Percentiles rank a stretch among this genome's conserved stretches.
These are phyloP conservation scores for Stipa capillata DNA, from an alignment of 176 grass and related monocot species.

Conservation along the genomic window DNA sequence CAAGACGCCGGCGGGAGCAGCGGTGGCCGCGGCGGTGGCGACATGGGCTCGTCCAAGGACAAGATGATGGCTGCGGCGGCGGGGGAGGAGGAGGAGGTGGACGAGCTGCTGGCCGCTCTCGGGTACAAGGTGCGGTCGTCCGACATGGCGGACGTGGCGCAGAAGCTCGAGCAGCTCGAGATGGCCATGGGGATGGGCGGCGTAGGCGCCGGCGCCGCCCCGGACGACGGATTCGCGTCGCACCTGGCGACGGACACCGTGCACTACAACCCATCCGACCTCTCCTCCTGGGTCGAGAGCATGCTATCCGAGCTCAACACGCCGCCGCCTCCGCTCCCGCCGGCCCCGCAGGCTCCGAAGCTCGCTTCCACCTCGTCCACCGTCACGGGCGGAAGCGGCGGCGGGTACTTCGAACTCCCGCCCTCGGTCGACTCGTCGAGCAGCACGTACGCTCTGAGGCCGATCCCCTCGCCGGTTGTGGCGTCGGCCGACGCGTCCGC, in stretches of 20 bases:
- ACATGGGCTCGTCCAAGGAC: slow-evolving; percentile 20
- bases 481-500: slow-evolving; percentile 18
- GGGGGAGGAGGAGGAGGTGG: slow-evolving; percentile 56
- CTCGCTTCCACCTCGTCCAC: slow-evolving; percentile 23
- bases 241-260: slow-evolving; percentile 74
- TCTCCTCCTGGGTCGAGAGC: slow-evolving; percentile 74
- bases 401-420: background rate
- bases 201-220: background rate
- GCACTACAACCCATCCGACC: slow-evolving; percentile 85
- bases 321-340: slow-evolving; percentile 51
- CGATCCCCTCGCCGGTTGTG: slow-evolving; percentile 26
- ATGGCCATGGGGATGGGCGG: slow-evolving; percentile 84
- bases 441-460: slow-evolving; percentile 40
- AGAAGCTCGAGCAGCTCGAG: slow-evolving; percentile 99
- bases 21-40: background rate
- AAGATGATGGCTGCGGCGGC: slow-evolving; percentile 29
- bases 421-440: slow-evolving; percentile 45
- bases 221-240: slow-evolving; percentile 38
- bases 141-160: slow-evolving; percentile 95
- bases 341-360: background rate
- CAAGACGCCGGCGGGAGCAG: slow-evolving; percentile 43
- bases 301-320: slow-evolving; percentile 87
- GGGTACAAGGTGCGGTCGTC: slow-evolving; percentile 94
- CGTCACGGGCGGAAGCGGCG: background rate
- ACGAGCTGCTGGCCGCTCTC: slow-evolving; percentile 79